A percentile compares a stretch with the other conserved stretches of the same genome.
Evolutionary conservation across 768 basidiomycete species (phyloP).

Genomic region (Naganishia vaughanmartiniae): DNA sequence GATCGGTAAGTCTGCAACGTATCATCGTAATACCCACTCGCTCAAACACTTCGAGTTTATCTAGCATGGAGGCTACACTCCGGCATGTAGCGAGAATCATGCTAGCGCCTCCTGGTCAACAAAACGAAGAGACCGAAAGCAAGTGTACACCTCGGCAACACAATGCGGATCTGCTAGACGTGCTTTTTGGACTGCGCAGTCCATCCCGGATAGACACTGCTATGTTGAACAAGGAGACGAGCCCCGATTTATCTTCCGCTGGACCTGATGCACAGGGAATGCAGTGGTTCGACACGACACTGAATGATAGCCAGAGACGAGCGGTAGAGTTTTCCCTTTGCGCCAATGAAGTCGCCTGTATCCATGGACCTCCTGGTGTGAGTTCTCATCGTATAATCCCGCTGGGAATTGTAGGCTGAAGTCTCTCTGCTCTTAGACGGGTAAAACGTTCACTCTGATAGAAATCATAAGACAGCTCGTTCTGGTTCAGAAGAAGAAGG

Average conservation of each 20-base stretch:
- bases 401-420: neutral
- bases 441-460: constrained; percentile 92
- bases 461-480: constrained; percentile 83
- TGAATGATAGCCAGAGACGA: constrained; percentile 80
- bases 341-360: constrained; percentile 78
- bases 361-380: constrained; percentile 92
- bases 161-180: constrained; percentile 60
- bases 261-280: constrained; percentile 45
- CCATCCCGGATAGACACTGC: constrained; percentile 34
- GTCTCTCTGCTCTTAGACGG: constrained; percentile 60
- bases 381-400: constrained; percentile 18
- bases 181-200: constrained; percentile 66
- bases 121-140: neutral
- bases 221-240: neutral
- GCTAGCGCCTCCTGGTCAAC: constrained; percentile 6
- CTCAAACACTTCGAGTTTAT: neutral
- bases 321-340: constrained; percentile 81
- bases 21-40: neutral
- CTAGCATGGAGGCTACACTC: constrained; percentile 82
- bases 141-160: constrained; percentile 48
- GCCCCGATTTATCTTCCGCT: constrained; percentile 52
- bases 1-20: constrained; percentile 58
- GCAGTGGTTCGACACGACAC: constrained; percentile 67
- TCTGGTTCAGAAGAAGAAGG: constrained; percentile 52
- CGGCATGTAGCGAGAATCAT: constrained; percentile 62